Evolutionary conservation across 148 eudicot genomes (phyloP), one percentile per base, ranked within the genome.

Genomic region (Persicaria maculosa): DNA sequence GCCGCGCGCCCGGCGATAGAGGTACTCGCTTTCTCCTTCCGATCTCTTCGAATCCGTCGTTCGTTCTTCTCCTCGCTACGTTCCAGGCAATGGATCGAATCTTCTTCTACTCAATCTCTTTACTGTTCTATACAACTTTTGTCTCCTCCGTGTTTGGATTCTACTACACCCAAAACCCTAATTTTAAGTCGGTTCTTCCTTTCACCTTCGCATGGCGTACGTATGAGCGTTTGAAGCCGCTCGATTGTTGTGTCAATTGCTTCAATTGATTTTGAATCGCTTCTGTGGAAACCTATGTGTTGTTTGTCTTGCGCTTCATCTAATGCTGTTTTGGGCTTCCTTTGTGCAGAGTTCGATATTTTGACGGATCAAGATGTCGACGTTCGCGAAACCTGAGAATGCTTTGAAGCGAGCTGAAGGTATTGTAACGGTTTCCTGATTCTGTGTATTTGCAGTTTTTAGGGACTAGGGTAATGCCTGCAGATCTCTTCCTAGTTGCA

Each of bases 371-470:
- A 71, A 71, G 53, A 90, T 90, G 96, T 81, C 96, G 68, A 86
- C 84, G 16, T 88, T 83, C 82, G 85, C 88, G 14, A 86, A 85
- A 74, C 96, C 90, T 2, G 96, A 88, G 72, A 90, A 88, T 68
- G 96, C 92, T 53, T 71, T 88, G 77, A 90, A 88, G 85, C 86
- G 96, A 16, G 90, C 92, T 44, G 96, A 88, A 86, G 96, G 96
- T 86, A 50, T 25, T 71, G 17, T 20, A 47, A 36, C 46, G 73
- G 0, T 16, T 11, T 31, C 44, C 68, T 31, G 4, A 9, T 16
- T 61, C 67, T 3, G 36, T 65, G 19, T 43, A 36, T 65, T 40
- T 40, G 15, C 47, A 14, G 40, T 17, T 65, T 5, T 40, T 40
- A 12, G 36, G 70, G 70, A 48, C 12, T 48, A 0, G 52, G 40